These are phyloP conservation scores for Hawksworthiomyces lignivorus DNA, from an alignment of 2,329 filamentous ascomycete species.

Conservation along the genomic window DNA sequence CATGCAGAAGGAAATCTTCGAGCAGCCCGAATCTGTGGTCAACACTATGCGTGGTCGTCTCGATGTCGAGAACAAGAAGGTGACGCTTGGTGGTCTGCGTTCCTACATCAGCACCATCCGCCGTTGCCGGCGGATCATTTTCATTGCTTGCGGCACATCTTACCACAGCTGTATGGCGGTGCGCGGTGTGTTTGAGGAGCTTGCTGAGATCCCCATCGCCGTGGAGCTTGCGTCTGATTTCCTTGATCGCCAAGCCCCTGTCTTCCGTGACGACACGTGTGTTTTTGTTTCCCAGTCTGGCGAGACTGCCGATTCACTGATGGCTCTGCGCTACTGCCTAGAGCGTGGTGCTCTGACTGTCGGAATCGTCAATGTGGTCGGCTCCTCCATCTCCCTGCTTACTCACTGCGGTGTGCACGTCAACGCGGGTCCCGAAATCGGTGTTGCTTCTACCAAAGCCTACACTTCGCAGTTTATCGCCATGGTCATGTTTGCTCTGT, in stretches of 20 bases:
- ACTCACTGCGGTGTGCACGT: constrained; percentile 99
- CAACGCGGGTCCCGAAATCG: constrained; percentile 97
- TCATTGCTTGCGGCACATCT: constrained; percentile 96
- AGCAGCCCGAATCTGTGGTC: constrained; percentile 98
- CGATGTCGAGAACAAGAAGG: constrained; percentile 85
- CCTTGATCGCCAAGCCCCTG: constrained; percentile 89
- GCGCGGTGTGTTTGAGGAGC: constrained; percentile 92
- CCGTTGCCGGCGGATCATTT: constrained; percentile 93
- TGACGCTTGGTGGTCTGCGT: constrained; percentile 89
- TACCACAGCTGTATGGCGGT: constrained; percentile 99
- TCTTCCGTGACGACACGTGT: constrained; percentile 98
- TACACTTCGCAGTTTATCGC: constrained; percentile 99
- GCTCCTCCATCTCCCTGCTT: constrained; percentile 93
- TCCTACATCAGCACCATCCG: constrained; percentile 97
- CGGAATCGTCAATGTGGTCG: constrained; percentile 97
- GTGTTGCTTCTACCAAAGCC: constrained; percentile 97
- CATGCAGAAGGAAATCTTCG: constrained; percentile 99
- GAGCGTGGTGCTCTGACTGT: constrained; percentile 96
- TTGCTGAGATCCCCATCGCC: constrained; percentile 94
- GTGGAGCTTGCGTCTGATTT: constrained; percentile 98
- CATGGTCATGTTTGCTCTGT: constrained; percentile 99
- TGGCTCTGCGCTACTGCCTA: constrained; percentile 95
- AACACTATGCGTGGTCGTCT: constrained; percentile 99
- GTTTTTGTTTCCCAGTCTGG: constrained; percentile 98
- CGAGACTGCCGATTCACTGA: constrained; percentile 94